Percentiles rank a stretch among this genome's conserved stretches.
phyloP scores from a whole-genome alignment of 2,329 filamentous ascomycete genomes.

The Graphilbum sp. region DNA sequence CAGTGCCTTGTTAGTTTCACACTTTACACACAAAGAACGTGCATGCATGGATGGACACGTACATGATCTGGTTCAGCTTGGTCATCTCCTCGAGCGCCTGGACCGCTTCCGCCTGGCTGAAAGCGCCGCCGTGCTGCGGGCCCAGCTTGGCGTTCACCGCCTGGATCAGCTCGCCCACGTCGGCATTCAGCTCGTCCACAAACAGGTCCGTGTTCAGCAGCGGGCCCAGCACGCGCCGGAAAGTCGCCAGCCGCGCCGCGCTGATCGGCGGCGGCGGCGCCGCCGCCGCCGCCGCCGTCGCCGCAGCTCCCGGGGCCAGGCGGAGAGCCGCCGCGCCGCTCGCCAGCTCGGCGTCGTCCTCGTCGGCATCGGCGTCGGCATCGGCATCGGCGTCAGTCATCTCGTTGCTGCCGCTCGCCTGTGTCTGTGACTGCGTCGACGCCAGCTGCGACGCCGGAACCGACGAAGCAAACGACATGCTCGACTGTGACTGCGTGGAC shows the following conservation, averaged over 20 bases:
- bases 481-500: constrained; percentile 30
- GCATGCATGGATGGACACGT: too few relatives aligned
- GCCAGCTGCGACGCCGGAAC: constrained; percentile 56
- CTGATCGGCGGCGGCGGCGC: constrained; percentile 30
- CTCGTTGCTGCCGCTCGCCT: constrained; percentile 16
- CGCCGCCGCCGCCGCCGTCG: constrained; percentile 3
- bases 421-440: constrained; percentile 14
- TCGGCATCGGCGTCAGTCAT: constrained; percentile 26
- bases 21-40: not conserved
- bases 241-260: constrained; percentile 48
- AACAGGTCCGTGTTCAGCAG: constrained; percentile 67
- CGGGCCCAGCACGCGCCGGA: constrained; percentile 68
- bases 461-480: constrained; percentile 64
- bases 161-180: constrained; percentile 55
- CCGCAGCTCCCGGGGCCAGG: constrained; percentile 12
- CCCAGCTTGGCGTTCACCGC: constrained; percentile 64
- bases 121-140: constrained; percentile 35
- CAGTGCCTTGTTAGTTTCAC: too few relatives aligned
- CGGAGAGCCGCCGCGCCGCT: constrained; percentile 24
- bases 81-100: constrained; percentile 68
- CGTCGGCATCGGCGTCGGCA: constrained; percentile 27
- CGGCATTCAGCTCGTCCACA: constrained; percentile 73
- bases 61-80: constrained; percentile 83
- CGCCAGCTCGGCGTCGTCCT: constrained; percentile 27
- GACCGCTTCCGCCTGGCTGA: constrained; percentile 55